Evolutionary conservation across 208 protist species (phyloP).

Genomic region (Crithidia acanthocephali): DNA sequence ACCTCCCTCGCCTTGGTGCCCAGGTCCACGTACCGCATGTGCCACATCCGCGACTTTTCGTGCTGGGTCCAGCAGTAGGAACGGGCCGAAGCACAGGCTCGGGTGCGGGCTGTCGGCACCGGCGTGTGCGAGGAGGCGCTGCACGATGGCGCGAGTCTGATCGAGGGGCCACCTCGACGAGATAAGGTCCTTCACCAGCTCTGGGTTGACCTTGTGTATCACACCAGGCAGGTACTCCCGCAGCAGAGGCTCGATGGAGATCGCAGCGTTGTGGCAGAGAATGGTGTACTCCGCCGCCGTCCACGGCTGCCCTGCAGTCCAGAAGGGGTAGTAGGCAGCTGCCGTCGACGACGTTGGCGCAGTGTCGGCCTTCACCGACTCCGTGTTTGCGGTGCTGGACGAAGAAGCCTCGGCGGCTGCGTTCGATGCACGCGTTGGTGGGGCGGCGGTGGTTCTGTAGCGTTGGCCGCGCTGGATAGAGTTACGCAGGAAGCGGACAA

Average conservation of each 20-base stretch:
- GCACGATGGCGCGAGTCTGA: background rate
- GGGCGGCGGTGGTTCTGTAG: background rate
- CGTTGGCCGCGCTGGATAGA: slow-evolving; percentile 1
- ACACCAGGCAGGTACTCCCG: slow-evolving; percentile 53
- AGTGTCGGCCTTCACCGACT: too few relatives aligned
- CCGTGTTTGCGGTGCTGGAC: background rate
- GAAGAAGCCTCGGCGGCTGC: background rate
- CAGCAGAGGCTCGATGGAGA: slow-evolving; percentile 47
- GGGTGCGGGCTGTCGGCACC: slow-evolving; percentile 47
- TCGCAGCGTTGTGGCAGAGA: slow-evolving; percentile 48
- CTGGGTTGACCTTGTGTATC: slow-evolving; percentile 25
- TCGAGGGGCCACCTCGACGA: background rate
- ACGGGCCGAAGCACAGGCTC: slow-evolving; percentile 65
- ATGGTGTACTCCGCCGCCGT: slow-evolving; percentile 86
- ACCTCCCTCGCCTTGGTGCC: slow-evolving; percentile 36
- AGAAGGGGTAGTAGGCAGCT: slow-evolving; percentile 38
- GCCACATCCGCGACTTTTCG: slow-evolving; percentile 66
- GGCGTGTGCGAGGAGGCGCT: slow-evolving; percentile 27
- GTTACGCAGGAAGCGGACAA: background rate
- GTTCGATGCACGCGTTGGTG: background rate
- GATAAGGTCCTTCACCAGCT: slow-evolving; percentile 6
- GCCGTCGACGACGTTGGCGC: background rate
- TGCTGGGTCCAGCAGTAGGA: slow-evolving; percentile 79
- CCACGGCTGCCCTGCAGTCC: slow-evolving; percentile 43
- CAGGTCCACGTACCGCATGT: slow-evolving; percentile 83